A percentile compares a stretch with the other conserved stretches of the same genome.
Conservation (phyloP, 305 asterid species). For the Nicotiana rustica region DNA sequence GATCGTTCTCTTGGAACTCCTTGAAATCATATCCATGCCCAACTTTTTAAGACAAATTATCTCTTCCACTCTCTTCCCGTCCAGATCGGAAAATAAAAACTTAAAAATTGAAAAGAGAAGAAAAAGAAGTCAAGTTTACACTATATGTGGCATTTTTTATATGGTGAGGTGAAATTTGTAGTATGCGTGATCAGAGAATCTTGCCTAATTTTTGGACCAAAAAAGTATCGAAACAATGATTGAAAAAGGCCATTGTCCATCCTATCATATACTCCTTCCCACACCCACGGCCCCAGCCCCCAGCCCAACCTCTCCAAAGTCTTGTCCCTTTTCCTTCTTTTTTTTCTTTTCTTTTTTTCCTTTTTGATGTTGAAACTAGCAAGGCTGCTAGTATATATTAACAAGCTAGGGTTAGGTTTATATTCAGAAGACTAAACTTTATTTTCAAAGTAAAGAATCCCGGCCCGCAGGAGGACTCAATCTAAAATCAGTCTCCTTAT, state of each 20-base stretch:
- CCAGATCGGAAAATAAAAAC: background rate
- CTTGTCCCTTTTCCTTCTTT: background rate
- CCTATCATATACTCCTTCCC: background rate
- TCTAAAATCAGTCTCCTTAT: background rate
- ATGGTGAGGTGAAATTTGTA: constrained; percentile 15
- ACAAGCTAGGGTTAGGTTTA: constrained; percentile 54
- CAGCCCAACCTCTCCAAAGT: background rate
- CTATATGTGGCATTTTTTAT: background rate
- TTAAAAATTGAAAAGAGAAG: background rate
- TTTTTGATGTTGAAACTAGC: background rate
- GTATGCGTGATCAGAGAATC: constrained; percentile 27
- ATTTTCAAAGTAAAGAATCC: background rate
- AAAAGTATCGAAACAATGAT: constrained; percentile 16
- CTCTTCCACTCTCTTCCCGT: background rate
- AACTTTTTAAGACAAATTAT: background rate
- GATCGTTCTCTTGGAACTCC: background rate
- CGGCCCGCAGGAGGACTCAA: background rate
- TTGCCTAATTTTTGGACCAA: constrained; percentile 27
- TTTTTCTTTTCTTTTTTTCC: background rate
- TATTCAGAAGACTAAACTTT: background rate
- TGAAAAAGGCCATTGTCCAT: constrained; percentile 1
- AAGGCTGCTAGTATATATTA: background rate
- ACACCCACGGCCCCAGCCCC: background rate
- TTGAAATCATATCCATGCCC: background rate
- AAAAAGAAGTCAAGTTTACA: background rate